Evolutionary conservation across 306 rosid genomes (phyloP).

Genomic region (Crotalaria pallida): DNA sequence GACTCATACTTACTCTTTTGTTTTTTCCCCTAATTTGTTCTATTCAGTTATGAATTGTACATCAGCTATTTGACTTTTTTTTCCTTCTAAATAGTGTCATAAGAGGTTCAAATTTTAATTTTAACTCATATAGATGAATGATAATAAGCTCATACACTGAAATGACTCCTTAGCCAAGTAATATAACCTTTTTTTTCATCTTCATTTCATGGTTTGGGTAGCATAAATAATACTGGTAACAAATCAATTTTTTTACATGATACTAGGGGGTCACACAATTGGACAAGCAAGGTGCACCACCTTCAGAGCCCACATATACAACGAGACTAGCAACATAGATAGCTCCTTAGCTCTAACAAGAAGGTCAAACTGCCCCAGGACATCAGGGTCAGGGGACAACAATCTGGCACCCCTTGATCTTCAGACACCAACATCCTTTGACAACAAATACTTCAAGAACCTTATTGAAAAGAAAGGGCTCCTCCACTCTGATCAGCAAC

Average conservation of each 20-base stretch:
- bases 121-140: too few species aligned
- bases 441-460: constrained; percentile 68
- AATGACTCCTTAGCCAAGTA: background rate
- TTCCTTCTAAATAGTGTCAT: too few species aligned
- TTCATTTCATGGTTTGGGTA: background rate
- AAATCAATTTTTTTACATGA: background rate
- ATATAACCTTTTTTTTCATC: background rate
- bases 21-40: too few species aligned
- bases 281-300: constrained; percentile 80
- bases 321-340: constrained; percentile 57
- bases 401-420: constrained; percentile 79
- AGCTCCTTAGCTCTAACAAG: constrained; percentile 41
- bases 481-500: constrained; percentile 81
- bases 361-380: constrained; percentile 50
- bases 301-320: constrained; percentile 59
- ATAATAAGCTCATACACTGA: too few species aligned
- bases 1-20: too few species aligned
- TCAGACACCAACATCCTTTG: constrained; percentile 48
- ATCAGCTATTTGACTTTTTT: too few species aligned
- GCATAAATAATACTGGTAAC: too few species aligned
- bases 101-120: too few species aligned
- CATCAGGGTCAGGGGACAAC: constrained; percentile 73
- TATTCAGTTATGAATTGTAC: too few species aligned
- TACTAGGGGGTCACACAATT: constrained; percentile 69
- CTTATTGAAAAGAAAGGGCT: constrained; percentile 61